Base-by-base conservation (phyloP, 768 basidiomycete species). In the Mycena latifolia region DNA sequence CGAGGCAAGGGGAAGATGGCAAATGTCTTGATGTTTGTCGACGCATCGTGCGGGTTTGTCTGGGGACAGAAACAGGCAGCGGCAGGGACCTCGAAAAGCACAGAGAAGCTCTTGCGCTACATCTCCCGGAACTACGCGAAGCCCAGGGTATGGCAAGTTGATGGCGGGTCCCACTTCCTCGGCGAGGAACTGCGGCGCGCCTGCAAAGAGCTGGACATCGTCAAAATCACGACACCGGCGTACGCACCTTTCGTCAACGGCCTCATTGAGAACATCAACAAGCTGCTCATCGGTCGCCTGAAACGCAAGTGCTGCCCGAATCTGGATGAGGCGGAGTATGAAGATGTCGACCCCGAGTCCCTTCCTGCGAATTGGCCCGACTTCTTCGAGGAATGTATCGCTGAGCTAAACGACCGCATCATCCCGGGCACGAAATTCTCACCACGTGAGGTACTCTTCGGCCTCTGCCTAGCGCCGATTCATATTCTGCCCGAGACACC, bases 51-150 rank as follows among this genome's bases (percentile, higher is more conserved):
- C 3, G 54, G 54, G 4, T 55, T 55, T 15, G 54, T 55, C 22
- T 55, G 54, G 35, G 54, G 54, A 6, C 54, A 55, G 54, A 55
- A 55, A 25, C 54, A 55, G 54, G 54, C 22, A 27, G 54, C 54
- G 18, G 54, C 54, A 4, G 54, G 54, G 25, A 25, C 54, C 2
- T 37, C 54, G 22, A 55, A 55, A 22, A 25, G 22, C 22, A 55
- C 54, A 15, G 54, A 55, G 24, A 55, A 55, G 20, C 54, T 55
- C 11, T 25, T 55, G 25, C 14, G 25, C 3, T 22, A 31, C 20
- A 55, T 55, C 37, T 41, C 8, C 1, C 54, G 20, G 14, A 31
- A 41, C 18, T 31, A 55, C 37, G 54, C 54, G 17, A 41, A 12
- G 6, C 54, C 54, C 11, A 55, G 54, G 17, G 8, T 55, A 17